Percentiles rank a stretch among this genome's conserved stretches.
Evolutionary conservation across 768 basidiomycete genomes (phyloP).

Genomic region (Agaricus bisporus): DNA sequence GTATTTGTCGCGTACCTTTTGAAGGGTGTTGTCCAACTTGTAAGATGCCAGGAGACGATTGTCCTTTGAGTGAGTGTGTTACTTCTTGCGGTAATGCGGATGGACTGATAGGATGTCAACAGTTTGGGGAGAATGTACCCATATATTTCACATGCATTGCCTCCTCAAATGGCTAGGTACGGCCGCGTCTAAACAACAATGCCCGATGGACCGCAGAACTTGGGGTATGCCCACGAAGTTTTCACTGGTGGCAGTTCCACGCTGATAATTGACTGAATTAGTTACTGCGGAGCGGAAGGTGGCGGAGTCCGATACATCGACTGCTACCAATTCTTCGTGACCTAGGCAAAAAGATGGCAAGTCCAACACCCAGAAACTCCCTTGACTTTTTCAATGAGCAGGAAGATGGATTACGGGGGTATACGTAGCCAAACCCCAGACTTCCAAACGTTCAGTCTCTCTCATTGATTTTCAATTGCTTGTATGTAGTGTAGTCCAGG

Average conservation of each 20-base stretch:
- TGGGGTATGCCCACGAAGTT: slow-evolving; percentile 63
- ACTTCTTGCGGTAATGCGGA: not conserved
- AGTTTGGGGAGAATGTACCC: slow-evolving; percentile 99
- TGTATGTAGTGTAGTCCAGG: no score
- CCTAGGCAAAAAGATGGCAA: no score
- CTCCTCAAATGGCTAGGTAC: slow-evolving; percentile 95
- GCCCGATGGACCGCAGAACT: slow-evolving; percentile 94
- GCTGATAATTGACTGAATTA: not conserved
- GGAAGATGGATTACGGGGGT: no score
- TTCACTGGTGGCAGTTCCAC: not conserved
- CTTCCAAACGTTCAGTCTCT: no score
- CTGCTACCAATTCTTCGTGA: not conserved
- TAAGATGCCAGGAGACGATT: slow-evolving; percentile 86
- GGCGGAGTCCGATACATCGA: not conserved
- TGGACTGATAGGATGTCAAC: not conserved
- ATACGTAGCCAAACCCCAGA: no score
- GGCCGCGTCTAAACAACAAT: slow-evolving; percentile 84
- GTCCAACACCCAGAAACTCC: no score
- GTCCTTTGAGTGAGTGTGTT: slow-evolving; percentile 27
- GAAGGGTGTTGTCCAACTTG: slow-evolving; percentile 96
- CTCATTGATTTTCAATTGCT: no score
- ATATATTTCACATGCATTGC: slow-evolving; percentile 99
- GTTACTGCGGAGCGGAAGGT: slow-evolving; percentile 14
- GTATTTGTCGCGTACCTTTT: slow-evolving; percentile 86
- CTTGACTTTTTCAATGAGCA: no score